A percentile compares a stretch with the other conserved stretches of the same genome.
Evolutionary conservation across 495 filamentous ascomycete genomes (phyloP).

Genomic region (Recurvomyces mirabilis): DNA sequence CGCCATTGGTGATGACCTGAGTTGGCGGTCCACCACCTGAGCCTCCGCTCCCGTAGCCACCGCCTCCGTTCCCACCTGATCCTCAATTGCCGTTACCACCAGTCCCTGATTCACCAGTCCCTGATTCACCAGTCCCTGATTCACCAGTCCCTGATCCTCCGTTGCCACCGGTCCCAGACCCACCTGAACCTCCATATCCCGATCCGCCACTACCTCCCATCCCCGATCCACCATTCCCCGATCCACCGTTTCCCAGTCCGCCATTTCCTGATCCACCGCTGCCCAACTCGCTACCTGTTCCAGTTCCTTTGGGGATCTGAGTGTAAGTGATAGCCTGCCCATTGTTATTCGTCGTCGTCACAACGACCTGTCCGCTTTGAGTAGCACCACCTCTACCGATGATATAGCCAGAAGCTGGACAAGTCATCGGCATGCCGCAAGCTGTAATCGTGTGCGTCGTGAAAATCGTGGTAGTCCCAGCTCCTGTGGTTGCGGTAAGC

Average conservation of each 20-base stretch:
- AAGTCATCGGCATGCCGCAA: constrained; percentile 12
- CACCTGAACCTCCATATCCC: neutral
- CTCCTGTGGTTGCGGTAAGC: neutral
- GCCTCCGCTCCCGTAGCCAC: neutral
- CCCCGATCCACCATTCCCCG: no score
- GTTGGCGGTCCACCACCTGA: neutral
- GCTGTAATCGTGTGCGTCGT: constrained; percentile 17
- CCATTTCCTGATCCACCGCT: constrained; percentile 2
- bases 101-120: neutral
- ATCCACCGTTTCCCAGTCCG: neutral
- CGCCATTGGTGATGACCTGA: constrained; percentile 3
- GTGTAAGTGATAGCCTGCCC: constrained; percentile 11
- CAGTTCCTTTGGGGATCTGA: constrained; percentile 3
- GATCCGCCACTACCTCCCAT: no score
- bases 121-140: no score
- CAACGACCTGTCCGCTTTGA: constrained; percentile 2
- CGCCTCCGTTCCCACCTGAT: neutral
- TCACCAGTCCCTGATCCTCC: neutral
- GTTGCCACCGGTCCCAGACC: neutral
- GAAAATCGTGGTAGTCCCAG: constrained; percentile 15
- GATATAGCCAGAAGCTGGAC: constrained; percentile 10
- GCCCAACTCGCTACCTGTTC: neutral
- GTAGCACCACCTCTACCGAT: constrained; percentile 4
- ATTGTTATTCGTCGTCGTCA: constrained; percentile 6
- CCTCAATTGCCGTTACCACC: neutral